phyloP scores from a whole-genome alignment of 2,329 filamentous ascomycete species.

The Eutypella sp. region DNA sequence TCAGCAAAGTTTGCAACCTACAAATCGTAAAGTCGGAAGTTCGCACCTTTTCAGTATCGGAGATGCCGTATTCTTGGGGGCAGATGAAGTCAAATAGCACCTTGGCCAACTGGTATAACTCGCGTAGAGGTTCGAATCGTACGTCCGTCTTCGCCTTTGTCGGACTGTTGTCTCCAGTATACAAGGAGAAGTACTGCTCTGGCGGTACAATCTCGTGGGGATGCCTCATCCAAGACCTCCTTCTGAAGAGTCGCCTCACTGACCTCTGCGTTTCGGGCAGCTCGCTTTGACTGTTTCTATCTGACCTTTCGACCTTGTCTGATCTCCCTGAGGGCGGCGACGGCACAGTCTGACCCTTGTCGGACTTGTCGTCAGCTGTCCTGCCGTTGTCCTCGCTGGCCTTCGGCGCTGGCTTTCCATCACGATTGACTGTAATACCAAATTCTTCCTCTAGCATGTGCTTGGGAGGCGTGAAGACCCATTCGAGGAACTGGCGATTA shows the following conservation, averaged over 20 bases:
- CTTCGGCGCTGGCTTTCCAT: constrained; percentile 32
- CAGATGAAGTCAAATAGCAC: constrained; percentile 98
- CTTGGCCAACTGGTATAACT: constrained; percentile 90
- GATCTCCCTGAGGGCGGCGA: constrained; percentile 21
- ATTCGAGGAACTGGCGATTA: constrained; percentile 93
- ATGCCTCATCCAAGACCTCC: constrained; percentile 56
- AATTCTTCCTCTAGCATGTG: constrained; percentile 71
- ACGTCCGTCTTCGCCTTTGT: constrained; percentile 77
- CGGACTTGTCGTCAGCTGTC: constrained; percentile 36
- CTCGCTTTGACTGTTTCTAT: constrained; percentile 24
- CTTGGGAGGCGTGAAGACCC: constrained; percentile 88
- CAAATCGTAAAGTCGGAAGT: background rate
- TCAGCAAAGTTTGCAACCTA: background rate
- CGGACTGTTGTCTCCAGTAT: constrained; percentile 64
- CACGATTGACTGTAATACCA: constrained; percentile 37
- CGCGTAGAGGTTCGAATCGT: constrained; percentile 80
- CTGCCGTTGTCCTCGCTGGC: constrained; percentile 36
- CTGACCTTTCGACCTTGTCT: constrained; percentile 20
- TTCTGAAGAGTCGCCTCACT: constrained; percentile 51
- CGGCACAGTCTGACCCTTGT: constrained; percentile 29
- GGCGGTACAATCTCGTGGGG: constrained; percentile 51
- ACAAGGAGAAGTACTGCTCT: constrained; percentile 84
- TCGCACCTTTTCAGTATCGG: constrained; percentile 74
- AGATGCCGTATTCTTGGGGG: constrained; percentile 96
- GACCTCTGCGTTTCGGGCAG: constrained; percentile 29